Evolutionary conservation across 2,329 filamentous ascomycete genomes (phyloP).

Genomic region (Fusarium sp.): DNA sequence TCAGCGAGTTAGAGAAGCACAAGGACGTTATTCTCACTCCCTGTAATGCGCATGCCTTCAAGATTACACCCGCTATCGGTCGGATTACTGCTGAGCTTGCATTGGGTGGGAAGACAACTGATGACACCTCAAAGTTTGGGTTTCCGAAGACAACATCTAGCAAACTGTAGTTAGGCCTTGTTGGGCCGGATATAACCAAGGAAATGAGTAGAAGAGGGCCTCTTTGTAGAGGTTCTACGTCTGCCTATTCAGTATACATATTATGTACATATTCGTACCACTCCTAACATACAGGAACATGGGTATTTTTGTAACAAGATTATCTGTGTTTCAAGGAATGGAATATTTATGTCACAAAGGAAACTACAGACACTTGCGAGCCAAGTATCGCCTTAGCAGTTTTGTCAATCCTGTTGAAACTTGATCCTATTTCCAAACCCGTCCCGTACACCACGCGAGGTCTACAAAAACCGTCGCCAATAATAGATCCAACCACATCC

Average conservation of each 20-base stretch:
- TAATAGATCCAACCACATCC: conserved; percentile 2
- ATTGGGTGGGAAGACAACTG: neutral
- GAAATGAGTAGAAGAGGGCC: neutral
- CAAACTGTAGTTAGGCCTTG: neutral
- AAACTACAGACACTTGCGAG: conserved; percentile 4
- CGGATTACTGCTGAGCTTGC: neutral
- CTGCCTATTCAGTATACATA: neutral
- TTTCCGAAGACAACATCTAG: neutral
- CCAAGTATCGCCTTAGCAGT: conserved; percentile 9
- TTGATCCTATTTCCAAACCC: conserved; percentile 20
- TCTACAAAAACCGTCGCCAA: conserved; percentile 10
- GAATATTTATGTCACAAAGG: conserved; percentile 4
- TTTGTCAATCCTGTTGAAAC: conserved; percentile 17
- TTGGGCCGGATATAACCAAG: neutral
- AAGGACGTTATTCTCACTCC: neutral
- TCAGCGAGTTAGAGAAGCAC: neutral
- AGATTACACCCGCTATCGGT: neutral
- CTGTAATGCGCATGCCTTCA: neutral
- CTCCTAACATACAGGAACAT: neutral
- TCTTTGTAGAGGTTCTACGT: neutral
- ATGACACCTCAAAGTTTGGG: conserved; percentile 32
- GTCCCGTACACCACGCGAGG: conserved; percentile 21
- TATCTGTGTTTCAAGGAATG: neutral
- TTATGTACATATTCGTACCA: neutral
- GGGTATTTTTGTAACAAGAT: neutral